Evolutionary conservation across 2,329 filamentous ascomycete species (phyloP).

Genomic region (Exophiala sp.): DNA sequence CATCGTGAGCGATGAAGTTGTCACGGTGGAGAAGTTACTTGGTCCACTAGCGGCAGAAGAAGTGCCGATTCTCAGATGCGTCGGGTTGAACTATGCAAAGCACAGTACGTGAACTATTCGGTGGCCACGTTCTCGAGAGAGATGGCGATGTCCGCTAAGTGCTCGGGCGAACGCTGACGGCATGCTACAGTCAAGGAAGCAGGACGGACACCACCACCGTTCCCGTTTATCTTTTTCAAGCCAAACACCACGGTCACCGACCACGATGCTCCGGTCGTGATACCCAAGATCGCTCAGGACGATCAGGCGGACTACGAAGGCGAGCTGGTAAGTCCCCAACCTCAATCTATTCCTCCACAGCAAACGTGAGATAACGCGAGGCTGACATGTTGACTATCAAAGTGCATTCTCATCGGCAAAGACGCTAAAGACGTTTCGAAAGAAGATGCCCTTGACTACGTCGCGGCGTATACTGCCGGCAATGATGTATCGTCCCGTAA

Average conservation of each 20-base stretch:
- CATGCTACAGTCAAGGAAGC: constrained; percentile 33
- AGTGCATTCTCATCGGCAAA: constrained; percentile 35
- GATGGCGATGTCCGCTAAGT: no score
- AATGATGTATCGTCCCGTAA: constrained; percentile 42
- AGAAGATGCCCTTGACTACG: constrained; percentile 37
- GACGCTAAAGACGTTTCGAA: constrained; percentile 37
- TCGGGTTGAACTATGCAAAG: constrained; percentile 47
- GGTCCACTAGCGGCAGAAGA: constrained; percentile 51
- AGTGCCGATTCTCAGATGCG: constrained; percentile 53
- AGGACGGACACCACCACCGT: constrained; percentile 36
- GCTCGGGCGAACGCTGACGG: no score
- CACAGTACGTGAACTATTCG: constrained; percentile 38
- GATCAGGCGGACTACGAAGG: constrained; percentile 42
- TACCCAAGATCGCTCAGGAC: constrained; percentile 36
- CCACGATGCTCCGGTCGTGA: constrained; percentile 31
- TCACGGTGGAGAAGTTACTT: constrained; percentile 52
- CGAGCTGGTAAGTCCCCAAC: constrained; percentile 33
- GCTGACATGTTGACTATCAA: neutral
- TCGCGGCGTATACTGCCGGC: constrained; percentile 38
- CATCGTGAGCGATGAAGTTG: constrained; percentile 52
- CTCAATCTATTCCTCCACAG: neutral
- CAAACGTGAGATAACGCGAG: neutral
- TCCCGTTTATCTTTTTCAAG: constrained; percentile 40
- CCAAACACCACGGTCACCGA: constrained; percentile 36
- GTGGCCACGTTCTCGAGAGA: neutral